Conservation (phyloP, 768 basidiomycete genomes). For the Pholiota microspora region DNA sequence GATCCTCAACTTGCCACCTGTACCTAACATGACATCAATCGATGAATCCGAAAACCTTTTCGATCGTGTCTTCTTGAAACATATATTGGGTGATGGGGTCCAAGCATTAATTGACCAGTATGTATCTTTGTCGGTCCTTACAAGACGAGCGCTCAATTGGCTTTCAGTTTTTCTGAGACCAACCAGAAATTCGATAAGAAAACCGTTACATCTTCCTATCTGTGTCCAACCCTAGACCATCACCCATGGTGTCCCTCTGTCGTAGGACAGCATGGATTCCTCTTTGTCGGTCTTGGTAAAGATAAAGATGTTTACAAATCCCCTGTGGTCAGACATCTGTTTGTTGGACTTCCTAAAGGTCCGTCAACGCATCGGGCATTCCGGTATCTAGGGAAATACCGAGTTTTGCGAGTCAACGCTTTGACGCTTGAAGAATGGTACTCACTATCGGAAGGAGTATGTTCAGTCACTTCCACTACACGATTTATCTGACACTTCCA, state of each 20-base stretch:
- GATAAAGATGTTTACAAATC: constrained; percentile 40
- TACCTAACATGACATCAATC: constrained; percentile 7
- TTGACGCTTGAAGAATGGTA: constrained; percentile 47
- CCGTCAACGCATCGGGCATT: constrained; percentile 29
- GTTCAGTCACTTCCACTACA: not conserved
- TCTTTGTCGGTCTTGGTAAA: constrained; percentile 52
- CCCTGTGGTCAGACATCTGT: constrained; percentile 41
- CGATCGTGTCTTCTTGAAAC: constrained; percentile 35
- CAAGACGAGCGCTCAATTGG: not conserved
- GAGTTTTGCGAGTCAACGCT: constrained; percentile 37
- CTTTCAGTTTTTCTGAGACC: constrained; percentile 16
- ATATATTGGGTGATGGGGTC: constrained; percentile 35
- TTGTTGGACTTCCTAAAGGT: constrained; percentile 38
- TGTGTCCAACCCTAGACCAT: constrained; percentile 49
- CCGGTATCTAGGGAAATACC: constrained; percentile 46
- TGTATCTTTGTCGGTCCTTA: not conserved
- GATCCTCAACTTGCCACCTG: not conserved
- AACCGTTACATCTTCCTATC: constrained; percentile 36
- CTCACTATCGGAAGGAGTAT: constrained; percentile 36
- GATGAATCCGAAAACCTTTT: constrained; percentile 29
- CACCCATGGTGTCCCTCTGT: constrained; percentile 53
- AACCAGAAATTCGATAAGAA: constrained; percentile 19
- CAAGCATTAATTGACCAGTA: constrained; percentile 39
- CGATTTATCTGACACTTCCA: not conserved
- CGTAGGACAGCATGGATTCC: constrained; percentile 52